phyloP scores from a whole-genome alignment of 2,329 filamentous ascomycete genomes.

The Talaromyces sp. region DNA sequence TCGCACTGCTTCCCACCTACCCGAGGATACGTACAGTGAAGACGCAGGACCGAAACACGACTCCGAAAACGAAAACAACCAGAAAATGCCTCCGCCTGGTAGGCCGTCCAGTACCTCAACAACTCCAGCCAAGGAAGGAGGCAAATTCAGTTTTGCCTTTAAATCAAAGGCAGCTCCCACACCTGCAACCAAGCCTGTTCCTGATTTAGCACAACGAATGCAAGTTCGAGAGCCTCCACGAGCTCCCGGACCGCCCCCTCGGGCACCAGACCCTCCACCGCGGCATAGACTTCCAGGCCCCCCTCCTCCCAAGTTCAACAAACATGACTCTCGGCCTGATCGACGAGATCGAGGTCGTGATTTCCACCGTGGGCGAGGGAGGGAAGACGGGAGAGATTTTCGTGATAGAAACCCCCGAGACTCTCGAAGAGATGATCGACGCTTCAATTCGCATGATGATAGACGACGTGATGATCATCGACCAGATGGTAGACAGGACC shows the following conservation, averaged over 20 bases:
- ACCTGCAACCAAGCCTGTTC: constrained; percentile 48
- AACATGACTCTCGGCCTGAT: constrained; percentile 37
- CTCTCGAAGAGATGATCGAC: constrained; percentile 34
- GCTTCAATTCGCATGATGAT: constrained; percentile 38
- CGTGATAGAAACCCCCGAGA: constrained; percentile 32
- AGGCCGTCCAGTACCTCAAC: constrained; percentile 50
- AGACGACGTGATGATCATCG: constrained; percentile 31
- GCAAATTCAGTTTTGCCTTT: constrained; percentile 90
- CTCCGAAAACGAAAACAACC: constrained; percentile 31
- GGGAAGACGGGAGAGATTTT: constrained; percentile 28
- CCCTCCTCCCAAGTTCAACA: constrained; percentile 32
- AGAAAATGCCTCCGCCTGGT: constrained; percentile 53
- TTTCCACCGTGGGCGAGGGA: constrained; percentile 15
- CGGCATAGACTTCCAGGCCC: constrained; percentile 36
- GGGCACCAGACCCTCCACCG: constrained; percentile 25
- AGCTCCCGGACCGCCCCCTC: constrained; percentile 33
- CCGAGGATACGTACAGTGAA: constrained; percentile 45
- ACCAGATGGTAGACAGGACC: constrained; percentile 36
- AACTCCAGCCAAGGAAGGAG: constrained; percentile 46
- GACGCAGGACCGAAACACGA: constrained; percentile 53
- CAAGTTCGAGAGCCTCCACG: constrained; percentile 38
- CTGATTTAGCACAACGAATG: constrained; percentile 47
- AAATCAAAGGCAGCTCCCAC: constrained; percentile 67
- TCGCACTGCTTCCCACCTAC: constrained; percentile 19
- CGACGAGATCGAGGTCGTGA: constrained; percentile 39